A percentile compares a stretch with the other conserved stretches of the same genome.
These are phyloP conservation scores for Apophysomyces ossiformis DNA, from an alignment of 371 early-diverging fungal genomes.

Conservation along the genomic window DNA sequence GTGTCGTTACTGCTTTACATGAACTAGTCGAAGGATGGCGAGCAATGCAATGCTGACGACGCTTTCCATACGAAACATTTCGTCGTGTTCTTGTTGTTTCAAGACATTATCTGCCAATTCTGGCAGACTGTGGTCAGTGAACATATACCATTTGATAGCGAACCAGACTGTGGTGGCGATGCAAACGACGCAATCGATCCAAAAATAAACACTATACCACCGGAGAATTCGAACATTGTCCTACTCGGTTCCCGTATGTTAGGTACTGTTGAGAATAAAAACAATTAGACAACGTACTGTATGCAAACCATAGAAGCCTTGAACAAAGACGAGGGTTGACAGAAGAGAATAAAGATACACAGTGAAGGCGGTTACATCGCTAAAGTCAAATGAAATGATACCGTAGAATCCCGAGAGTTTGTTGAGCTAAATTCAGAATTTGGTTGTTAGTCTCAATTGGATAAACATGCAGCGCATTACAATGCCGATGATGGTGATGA, in stretches of 20 bases:
- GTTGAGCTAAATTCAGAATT: conserved; percentile 32
- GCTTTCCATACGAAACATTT: conserved; percentile 38
- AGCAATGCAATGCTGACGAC: conserved; percentile 48
- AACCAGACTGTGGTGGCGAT: conserved; percentile 36
- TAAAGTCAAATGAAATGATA: conserved; percentile 39
- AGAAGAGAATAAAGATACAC: conserved; percentile 41
- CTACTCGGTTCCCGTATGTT: conserved; percentile 13
- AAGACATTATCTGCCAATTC: conserved; percentile 36
- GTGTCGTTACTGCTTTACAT: conserved; percentile 28
- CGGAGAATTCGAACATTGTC: conserved; percentile 34
- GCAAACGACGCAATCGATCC: conserved; percentile 45
- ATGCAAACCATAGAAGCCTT: conserved; percentile 45
- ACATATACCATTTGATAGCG: conserved; percentile 49
- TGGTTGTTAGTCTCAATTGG: background rate
- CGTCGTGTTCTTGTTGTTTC: conserved; percentile 29
- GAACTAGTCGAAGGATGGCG: conserved; percentile 35
- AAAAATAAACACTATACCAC: conserved; percentile 47
- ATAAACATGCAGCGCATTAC: conserved; percentile 26
- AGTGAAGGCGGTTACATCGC: conserved; percentile 31
- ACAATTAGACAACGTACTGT: conserved; percentile 24
- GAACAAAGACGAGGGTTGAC: conserved; percentile 32
- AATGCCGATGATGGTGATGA: conserved; percentile 50
- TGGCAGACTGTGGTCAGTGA: conserved; percentile 51
- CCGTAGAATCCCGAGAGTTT: conserved; percentile 53
- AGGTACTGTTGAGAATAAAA: background rate